These are phyloP conservation scores for Scheffersomyces stipitis DNA, from an alignment of 805 yeast species.

Conservation along the genomic window DNA sequence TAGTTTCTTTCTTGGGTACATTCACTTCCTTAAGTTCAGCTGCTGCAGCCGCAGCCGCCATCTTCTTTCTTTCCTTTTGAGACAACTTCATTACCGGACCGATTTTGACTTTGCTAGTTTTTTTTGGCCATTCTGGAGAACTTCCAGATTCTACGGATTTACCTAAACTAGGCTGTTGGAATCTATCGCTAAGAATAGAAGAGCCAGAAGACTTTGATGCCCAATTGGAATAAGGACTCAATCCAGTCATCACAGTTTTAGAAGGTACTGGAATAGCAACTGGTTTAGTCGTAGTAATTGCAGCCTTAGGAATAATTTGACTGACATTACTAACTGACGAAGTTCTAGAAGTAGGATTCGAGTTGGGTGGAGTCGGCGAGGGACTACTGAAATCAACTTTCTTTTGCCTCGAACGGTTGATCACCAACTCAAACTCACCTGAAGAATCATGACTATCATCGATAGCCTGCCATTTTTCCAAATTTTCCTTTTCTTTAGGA, in stretches of 20 bases:
- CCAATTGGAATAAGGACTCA: constrained; percentile 30
- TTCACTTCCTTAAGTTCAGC: background rate
- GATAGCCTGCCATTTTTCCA: constrained; percentile 16
- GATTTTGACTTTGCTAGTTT: constrained; percentile 26
- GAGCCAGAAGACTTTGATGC: constrained; percentile 16
- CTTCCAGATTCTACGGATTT: background rate
- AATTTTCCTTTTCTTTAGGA: constrained; percentile 8
- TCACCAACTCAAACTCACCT: constrained; percentile 32
- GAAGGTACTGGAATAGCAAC: background rate
- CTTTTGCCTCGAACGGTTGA: constrained; percentile 16
- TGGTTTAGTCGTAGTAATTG: too few relatives aligned
- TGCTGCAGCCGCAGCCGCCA: constrained; percentile 14
- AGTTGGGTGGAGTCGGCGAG: constrained; percentile 7
- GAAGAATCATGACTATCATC: constrained; percentile 19
- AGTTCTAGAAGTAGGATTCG: constrained; percentile 3
- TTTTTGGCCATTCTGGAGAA: constrained; percentile 8
- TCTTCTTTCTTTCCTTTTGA: constrained; percentile 58
- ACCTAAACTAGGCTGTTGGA: constrained; percentile 9
- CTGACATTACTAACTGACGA: background rate
- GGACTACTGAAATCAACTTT: constrained; percentile 5
- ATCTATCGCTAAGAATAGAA: constrained; percentile 11
- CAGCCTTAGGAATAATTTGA: background rate
- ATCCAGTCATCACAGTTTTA: constrained; percentile 7
- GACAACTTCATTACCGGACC: constrained; percentile 47
- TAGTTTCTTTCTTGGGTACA: background rate